phyloP scores from a whole-genome alignment of 441 rosid genomes.

The Lepidium campestre region DNA sequence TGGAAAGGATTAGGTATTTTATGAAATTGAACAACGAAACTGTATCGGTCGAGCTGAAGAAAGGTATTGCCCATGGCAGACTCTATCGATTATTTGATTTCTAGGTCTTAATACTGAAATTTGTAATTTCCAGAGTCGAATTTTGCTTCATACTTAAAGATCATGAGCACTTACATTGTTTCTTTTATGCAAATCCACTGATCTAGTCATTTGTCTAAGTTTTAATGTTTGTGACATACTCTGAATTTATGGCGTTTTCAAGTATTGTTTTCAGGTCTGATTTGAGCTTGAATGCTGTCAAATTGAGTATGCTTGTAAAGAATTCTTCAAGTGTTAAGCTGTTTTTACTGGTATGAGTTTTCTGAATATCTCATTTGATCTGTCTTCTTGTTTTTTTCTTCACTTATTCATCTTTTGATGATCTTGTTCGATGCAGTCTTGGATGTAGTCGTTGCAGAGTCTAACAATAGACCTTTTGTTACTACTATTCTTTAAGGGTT shows the following conservation, averaged over 20 bases:
- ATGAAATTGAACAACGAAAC: neutral
- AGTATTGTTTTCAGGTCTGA: neutral
- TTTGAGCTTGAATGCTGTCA: neutral
- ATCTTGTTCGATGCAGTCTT: neutral
- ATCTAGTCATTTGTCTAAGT: neutral
- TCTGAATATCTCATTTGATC: neutral
- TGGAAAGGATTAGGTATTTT: neutral
- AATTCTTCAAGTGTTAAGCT: neutral
- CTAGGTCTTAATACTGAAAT: neutral
- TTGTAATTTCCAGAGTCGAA: neutral
- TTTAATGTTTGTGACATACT: neutral
- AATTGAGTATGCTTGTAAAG: neutral
- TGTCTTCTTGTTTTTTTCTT: neutral
- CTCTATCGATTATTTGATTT: neutral
- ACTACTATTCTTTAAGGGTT: no score
- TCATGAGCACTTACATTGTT: neutral
- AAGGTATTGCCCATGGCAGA: neutral
- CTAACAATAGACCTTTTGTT: neutral
- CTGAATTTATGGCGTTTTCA: neutral
- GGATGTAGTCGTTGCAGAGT: neutral
- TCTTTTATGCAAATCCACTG: neutral
- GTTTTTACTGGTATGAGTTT: neutral
- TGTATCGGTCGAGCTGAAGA: neutral
- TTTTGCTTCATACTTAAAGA: neutral
- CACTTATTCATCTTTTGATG: neutral